Evolutionary conservation across 768 basidiomycete genomes (phyloP), one percentile per base, ranked within the genome.

Genomic region (Gymnopilus junonius): DNA sequence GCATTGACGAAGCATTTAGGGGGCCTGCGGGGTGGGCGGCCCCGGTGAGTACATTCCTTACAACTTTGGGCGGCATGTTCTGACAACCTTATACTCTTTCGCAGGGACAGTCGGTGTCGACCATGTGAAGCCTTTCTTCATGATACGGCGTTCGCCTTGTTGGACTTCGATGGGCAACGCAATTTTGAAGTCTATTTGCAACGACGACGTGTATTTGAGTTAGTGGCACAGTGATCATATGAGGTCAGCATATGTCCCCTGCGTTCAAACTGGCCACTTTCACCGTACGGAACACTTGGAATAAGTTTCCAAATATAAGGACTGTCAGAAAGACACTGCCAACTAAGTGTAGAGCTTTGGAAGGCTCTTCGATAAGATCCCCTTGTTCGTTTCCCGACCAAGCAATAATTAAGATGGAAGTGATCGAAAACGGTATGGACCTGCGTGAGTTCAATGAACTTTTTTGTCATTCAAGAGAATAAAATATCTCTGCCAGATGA

Each of bases 31-130:
- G 61, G 57, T 20, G 20, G 40, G 62, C 39, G 58, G 29, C 62
- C 62, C 62, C 58, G 55, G 62, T 63, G 43, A 58, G 62, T 63
- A 31, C 55, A 54, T 55, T 54, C 27, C 21, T 20, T 42, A 42
- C 17, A 45, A n/a, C 27, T 27, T 11, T 32, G 12, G 20, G 6
- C 25, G 40, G 17, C 10, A 10, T 43, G 17, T 54, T 43, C 55
- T 63, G 42, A 63, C 42, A 35, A 23, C 40, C 31, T 46, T 51
- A 48, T 46, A 63, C 40, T 37, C 25, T n/a, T n/a, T 8, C 21
- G 45, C 45, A 46, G 45, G 23, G 45, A 12, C 23, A n/a, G n/a
- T n/a, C n/a, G n/a, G n/a, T n/a, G n/a, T n/a, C n/a, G n/a, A n/a
- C n/a, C n/a, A n/a, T n/a, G n/a, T n/a, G n/a, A n/a, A n/a, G n/a